Evolutionary conservation across 352 stramenopile genomes (phyloP), one percentile per base, ranked within the genome.

Genomic region (Pythium periplocum): DNA sequence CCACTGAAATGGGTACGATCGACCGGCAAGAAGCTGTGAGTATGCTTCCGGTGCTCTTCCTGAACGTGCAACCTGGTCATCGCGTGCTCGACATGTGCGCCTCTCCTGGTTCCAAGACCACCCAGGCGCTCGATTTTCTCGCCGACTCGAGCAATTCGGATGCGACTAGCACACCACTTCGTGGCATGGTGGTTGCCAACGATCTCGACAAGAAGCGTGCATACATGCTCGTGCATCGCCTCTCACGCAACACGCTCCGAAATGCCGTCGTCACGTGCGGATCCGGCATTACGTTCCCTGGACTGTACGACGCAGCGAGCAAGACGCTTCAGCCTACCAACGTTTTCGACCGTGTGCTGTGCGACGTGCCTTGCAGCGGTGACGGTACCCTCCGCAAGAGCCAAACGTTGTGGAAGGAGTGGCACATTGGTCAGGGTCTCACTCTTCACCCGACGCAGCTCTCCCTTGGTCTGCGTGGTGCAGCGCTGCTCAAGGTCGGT

Each of bases 331-430:
- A 78, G 30, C 40, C 60, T 9, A 89, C 75, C n/a, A 89, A 94
- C 55, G 76, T 96, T 8, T 99, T 99, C 64, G 97, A 99, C 76
- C 81, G 94, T n/a, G 90, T 99, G 37, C 63, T 99, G 37, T 98
- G 88, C 62, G 96, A 99, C 73, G 97, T 99, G 11, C 96, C 97
- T 1, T 99, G 97, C 83, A 97, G 85, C 35, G 93, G 97, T 33
- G 97, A 99, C 65, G 98, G 97, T 51, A 99, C 98, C 17, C 69
- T 99, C 10, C 83, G 97, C 47, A 99, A 99, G 75, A 98, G 97
- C 68, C 93, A 97, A 39, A 57, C 83, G 34, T 75, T 98, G 45
- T 98, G 94, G 89, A 87, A 90, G 55, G 87, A 93, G 9, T 99
- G 96, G 96, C 92, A 85, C 59, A 96, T 98, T 41, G 73, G 75